Evolutionary conservation across 208 protist species (phyloP).

Genomic region (Naegleria lovaniensis): DNA sequence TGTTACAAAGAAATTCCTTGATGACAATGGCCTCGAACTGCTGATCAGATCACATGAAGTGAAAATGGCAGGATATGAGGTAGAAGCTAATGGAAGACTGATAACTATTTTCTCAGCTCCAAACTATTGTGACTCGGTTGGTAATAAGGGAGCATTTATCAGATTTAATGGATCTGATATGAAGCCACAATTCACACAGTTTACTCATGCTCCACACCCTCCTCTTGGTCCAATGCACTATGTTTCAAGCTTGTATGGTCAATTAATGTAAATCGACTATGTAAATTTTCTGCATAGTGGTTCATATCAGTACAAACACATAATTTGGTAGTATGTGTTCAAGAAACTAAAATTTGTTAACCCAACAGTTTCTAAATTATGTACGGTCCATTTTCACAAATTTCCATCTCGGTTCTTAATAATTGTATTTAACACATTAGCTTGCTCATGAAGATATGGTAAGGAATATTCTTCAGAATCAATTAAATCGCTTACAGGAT

Average conservation of each 20-base stretch:
- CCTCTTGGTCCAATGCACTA: constrained; percentile 11
- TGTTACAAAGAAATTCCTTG: constrained; percentile 86
- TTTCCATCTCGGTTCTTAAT: not conserved
- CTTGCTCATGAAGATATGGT: not conserved
- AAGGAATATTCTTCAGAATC: not conserved
- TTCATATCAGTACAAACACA: no score
- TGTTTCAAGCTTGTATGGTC: not conserved
- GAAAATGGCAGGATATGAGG: constrained; percentile 89
- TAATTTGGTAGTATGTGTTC: no score
- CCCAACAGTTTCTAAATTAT: no score
- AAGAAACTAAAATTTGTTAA: no score
- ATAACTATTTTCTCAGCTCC: constrained; percentile 91
- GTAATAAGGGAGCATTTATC: constrained; percentile 26
- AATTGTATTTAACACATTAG: not conserved
- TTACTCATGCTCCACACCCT: not conserved
- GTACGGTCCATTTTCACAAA: not conserved
- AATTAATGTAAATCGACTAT: not conserved
- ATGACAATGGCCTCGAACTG: constrained; percentile 81
- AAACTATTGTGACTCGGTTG: constrained; percentile 96
- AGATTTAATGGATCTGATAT: constrained; percentile 16
- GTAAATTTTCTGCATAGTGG: no score
- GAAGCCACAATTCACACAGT: constrained; percentile 10
- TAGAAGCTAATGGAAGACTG: constrained; percentile 67
- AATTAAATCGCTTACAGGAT: not conserved
- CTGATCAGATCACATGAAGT: constrained; percentile 95